Conservation (phyloP, 1,284 basidiomycete genomes). For the Phellopilus nigrolimitatus region DNA sequence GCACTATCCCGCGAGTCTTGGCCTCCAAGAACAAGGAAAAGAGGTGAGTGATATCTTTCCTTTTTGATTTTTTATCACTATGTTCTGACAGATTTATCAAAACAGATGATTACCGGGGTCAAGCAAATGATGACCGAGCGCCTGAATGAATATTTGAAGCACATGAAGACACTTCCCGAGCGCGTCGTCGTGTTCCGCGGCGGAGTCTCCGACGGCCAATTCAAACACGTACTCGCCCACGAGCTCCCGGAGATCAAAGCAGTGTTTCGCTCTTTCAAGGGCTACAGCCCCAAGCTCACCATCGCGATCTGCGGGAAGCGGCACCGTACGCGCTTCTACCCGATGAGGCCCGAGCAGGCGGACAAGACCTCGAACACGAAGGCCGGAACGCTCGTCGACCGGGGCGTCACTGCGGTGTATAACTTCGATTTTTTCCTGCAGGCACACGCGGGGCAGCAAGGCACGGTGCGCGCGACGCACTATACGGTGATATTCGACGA, state of each 20-base stretch:
- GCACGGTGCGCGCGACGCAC: constrained; percentile 62
- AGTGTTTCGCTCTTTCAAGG: constrained; percentile 51
- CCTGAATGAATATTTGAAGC: constrained; percentile 50
- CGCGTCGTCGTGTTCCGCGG: constrained; percentile 70
- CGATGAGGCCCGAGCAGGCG: constrained; percentile 42
- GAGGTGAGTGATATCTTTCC: constrained; percentile 47
- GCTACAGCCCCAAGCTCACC: constrained; percentile 59
- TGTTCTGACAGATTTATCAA: background rate
- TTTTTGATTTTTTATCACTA: background rate
- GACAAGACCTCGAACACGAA: constrained; percentile 66
- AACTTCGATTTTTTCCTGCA: constrained; percentile 78
- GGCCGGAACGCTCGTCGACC: constrained; percentile 72
- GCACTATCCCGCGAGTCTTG: constrained; percentile 64
- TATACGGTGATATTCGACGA: constrained; percentile 75
- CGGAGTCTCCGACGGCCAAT: constrained; percentile 76
- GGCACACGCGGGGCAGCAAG: constrained; percentile 66
- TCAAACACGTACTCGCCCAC: constrained; percentile 47
- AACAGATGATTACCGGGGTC: constrained; percentile 63
- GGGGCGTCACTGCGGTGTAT: constrained; percentile 65
- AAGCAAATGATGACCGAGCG: constrained; percentile 64
- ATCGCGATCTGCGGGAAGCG: constrained; percentile 78
- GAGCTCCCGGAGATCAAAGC: constrained; percentile 54
- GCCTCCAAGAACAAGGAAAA: constrained; percentile 57
- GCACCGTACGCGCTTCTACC: constrained; percentile 68
- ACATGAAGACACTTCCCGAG: constrained; percentile 50